Base-by-base conservation (phyloP, 768 basidiomycete species). In the Lepiota venenata region DNA sequence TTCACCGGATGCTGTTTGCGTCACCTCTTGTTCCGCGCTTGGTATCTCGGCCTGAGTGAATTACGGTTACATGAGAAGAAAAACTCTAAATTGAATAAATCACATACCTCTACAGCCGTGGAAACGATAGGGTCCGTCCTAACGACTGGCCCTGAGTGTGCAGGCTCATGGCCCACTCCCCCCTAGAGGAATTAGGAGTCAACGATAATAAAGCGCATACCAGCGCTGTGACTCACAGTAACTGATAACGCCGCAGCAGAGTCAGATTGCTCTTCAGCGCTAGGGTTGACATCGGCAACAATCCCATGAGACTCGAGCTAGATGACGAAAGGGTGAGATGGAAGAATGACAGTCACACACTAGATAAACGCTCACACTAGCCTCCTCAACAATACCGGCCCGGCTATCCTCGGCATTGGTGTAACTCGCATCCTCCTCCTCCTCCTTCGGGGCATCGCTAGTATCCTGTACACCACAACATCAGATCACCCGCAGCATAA, bases 1-100 rank as follows among this genome's bases (percentile, higher is more conserved):
- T 43, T 52, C 42, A 52, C 50, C 43, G 22, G 43, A 38, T 18
- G 25, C 15, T n/a, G 36, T 45, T 36, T 39, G 43, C 43, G 22
- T 52, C 21, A 27, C 25, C 15, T 36, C 44, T 36, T 47, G 44
- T 41, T 38, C 52, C 38, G 38, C 15, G 15, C 39, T 29, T 2
- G 52, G 52, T 32, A 25, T n/a, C 52, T 47, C 52, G 21, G 29
- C 45, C 52, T 54, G 15, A 39, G 39, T 4, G 27, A 38, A 29
- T 32, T 35, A 9, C 20, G 40, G 18, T 47, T 54, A 32, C 20
- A 52, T 38, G 14, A 52, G 36, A 45, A 47, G n/a, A 1, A 38
- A 10, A 37, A 27, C 7, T 4, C 45, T 29, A 47, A 38, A 25
- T 36, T 22, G 8, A 54, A 29, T 16, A 40, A 39, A 44, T 45